These are phyloP conservation scores for Penicillium turbatum DNA, from an alignment of 495 filamentous ascomycete genomes.

Conservation along the genomic window DNA sequence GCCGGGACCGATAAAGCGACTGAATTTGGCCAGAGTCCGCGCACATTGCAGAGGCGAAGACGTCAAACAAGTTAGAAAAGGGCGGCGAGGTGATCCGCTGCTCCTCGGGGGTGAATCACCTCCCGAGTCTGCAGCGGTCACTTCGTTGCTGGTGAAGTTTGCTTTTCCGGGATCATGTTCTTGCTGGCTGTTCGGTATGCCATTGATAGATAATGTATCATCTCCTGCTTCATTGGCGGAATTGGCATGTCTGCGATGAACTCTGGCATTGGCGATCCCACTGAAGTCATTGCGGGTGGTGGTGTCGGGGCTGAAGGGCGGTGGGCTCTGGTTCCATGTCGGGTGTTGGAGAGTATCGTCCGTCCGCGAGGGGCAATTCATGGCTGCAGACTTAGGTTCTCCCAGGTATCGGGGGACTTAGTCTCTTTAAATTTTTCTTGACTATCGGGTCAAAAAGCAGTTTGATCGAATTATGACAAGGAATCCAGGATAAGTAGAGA, in stretches of 20 bases:
- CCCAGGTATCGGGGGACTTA: neutral
- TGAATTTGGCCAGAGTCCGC: constrained; percentile 55
- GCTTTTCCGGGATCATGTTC: constrained; percentile 25
- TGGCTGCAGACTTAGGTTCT: constrained; percentile 23
- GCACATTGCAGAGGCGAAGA: constrained; percentile 18
- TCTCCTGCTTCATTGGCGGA: constrained; percentile 19
- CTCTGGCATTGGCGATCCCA: constrained; percentile 44
- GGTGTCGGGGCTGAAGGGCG: constrained; percentile 50
- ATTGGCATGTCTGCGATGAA: constrained; percentile 33
- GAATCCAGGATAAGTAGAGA: neutral
- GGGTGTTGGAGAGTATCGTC: constrained; percentile 53
- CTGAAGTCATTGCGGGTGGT: constrained; percentile 64
- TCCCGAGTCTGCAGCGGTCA: constrained; percentile 34
- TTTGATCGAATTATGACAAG: too few relatives aligned
- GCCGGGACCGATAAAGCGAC: constrained; percentile 78
- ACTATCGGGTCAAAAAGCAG: too few relatives aligned
- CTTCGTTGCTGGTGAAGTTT: constrained; percentile 30
- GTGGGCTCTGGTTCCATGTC: constrained; percentile 58
- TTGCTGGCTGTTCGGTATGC: constrained; percentile 22
- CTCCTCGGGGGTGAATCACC: constrained; percentile 33
- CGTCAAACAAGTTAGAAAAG: constrained; percentile 22
- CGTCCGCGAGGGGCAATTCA: constrained; percentile 64
- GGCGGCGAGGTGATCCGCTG: constrained; percentile 39
- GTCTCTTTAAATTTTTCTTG: neutral
- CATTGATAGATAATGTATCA: constrained; percentile 25